A percentile compares a stretch with the other conserved stretches of the same genome.
These are phyloP conservation scores for Rugonectria rugulosa DNA, from an alignment of 2,329 filamentous ascomycete genomes.

Conservation along the genomic window DNA sequence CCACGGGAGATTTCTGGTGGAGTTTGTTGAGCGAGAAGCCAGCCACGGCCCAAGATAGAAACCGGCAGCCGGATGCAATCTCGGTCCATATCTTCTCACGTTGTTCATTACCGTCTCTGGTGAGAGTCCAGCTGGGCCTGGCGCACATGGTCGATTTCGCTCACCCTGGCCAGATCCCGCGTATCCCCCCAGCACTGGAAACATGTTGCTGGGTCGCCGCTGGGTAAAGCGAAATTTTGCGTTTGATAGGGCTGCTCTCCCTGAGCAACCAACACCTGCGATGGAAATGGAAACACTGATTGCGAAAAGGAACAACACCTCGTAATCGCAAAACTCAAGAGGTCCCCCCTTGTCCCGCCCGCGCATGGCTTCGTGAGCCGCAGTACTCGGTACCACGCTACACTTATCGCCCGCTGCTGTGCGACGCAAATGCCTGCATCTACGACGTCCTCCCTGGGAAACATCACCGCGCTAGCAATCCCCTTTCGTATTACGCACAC, in stretches of 20 bases:
- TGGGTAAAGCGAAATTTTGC: background rate
- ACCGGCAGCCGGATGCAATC: slow-evolving; percentile 14
- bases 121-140: no score
- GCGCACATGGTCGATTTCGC: slow-evolving; percentile 39
- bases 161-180: slow-evolving; percentile 26
- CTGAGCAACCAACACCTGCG: background rate
- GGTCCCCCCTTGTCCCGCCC: background rate
- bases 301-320: background rate
- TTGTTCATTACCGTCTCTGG: no score
- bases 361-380: slow-evolving; percentile 16
- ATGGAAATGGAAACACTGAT: background rate
- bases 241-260: slow-evolving; percentile 30
- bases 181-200: slow-evolving; percentile 21
- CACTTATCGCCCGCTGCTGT: slow-evolving; percentile 23
- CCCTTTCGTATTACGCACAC: slow-evolving; percentile 27
- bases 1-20: slow-evolving; percentile 21
- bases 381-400: slow-evolving; percentile 29
- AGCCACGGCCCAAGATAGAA: slow-evolving; percentile 5
- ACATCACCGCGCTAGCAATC: slow-evolving; percentile 21
- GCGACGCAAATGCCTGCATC: slow-evolving; percentile 3
- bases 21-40: slow-evolving; percentile 18
- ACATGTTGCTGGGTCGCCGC: background rate
- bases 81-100: slow-evolving; percentile 18
- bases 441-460: slow-evolving; percentile 13
- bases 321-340: background rate